Evolutionary conservation across 345 rosid genomes (phyloP), one percentile per base, ranked within the genome.

Genomic region (Brassica napus): DNA sequence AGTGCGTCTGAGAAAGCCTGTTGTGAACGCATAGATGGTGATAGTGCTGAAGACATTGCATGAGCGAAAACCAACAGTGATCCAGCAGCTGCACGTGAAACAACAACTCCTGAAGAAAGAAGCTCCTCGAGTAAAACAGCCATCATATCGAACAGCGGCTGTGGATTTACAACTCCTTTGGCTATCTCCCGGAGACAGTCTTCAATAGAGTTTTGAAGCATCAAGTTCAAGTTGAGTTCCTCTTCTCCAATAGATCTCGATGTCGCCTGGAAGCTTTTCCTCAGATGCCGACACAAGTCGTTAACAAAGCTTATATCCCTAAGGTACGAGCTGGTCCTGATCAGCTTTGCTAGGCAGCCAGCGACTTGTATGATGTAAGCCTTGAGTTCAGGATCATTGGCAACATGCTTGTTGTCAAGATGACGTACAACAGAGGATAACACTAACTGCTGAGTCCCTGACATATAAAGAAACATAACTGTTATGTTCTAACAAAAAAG

Each of bases 131-230:
- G 83, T 54, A 89, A 83, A 77, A 89, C 85, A n/a, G 91, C 90
- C 97, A 93, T 91, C 89, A 90, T 82, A 73, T 90, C 93, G 75
- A 86, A 89, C 61, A 95, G 72, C 30, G 91, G 86, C 31, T 79
- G 84, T 26, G 91, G 79, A 72, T 93, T 90, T 73, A 85, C 88
- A 78, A 90, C 82, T 87, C 99, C 97, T 83, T 85, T 91, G 35
- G 94, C 92, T 76, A 91, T 88, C 83, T 95, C 98, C 49, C 89
- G 88, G 70, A 95, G 86, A 84, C 99, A 93, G 84, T 90, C 97
- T 88, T 91, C 96, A 72, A 90, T 91, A 81, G 99, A 84, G 72
- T 89, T 90, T 75, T 91, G 99, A 64, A 95, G 97, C 72, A 77
- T 77, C 72, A 85, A 63, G 80, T 94, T 91, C 82, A 84, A 65